Evolutionary conservation across 305 asterid species (phyloP).

Genomic region (Coffea humblotiana): DNA sequence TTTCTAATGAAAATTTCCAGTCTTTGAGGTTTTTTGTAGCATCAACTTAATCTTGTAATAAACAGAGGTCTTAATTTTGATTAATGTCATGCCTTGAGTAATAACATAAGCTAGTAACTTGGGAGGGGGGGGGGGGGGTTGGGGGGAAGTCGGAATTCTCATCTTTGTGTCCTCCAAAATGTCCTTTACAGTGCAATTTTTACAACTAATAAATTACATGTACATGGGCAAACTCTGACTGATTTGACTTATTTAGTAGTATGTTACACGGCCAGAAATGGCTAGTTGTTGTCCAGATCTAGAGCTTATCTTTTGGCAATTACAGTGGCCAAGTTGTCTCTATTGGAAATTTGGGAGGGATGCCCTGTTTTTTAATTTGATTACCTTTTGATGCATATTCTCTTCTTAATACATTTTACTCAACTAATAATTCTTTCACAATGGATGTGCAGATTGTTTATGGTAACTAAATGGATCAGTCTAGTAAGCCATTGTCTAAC

Average conservation of each 20-base stretch:
- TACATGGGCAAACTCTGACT: too few relatives aligned
- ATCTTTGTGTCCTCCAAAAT: too few relatives aligned
- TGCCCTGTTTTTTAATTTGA: neutral
- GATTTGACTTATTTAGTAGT: too few relatives aligned
- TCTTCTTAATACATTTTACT: neutral
- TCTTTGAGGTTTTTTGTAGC: too few relatives aligned
- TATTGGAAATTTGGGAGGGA: neutral
- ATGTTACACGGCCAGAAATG: too few relatives aligned
- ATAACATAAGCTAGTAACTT: neutral
- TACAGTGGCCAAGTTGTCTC: neutral
- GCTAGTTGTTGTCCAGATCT: too few relatives aligned
- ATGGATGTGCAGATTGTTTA: too few relatives aligned
- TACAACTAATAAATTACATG: too few relatives aligned
- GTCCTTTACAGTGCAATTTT: too few relatives aligned
- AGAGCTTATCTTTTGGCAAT: too few relatives aligned
- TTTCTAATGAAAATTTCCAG: neutral
- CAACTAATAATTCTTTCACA: slow-evolving; percentile 1
- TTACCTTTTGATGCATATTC: neutral
- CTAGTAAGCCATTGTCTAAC: neutral
- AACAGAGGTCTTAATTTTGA: neutral
- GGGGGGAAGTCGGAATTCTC: too few relatives aligned
- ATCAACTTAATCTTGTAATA: neutral
- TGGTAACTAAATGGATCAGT: neutral
- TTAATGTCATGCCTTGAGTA: neutral
- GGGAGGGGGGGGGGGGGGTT: neutral